phyloP scores from a whole-genome alignment of 176 grass and related monocot species.

The Juncus effusus region DNA sequence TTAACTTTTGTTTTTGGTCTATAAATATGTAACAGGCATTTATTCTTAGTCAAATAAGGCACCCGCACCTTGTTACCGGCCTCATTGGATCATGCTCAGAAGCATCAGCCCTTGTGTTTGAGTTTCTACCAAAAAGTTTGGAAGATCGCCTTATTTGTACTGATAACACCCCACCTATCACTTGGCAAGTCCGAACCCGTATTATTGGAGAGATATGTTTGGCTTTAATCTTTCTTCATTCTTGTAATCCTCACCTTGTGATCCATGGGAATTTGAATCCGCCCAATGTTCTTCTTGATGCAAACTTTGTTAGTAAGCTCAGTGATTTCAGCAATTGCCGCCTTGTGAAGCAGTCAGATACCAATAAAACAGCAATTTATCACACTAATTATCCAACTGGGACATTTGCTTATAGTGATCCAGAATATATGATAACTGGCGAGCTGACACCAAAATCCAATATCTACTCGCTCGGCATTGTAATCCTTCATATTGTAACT shows the following conservation, averaged over 20 bases:
- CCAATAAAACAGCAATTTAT: constrained; percentile 17
- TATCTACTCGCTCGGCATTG: constrained; percentile 49
- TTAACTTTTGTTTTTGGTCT: too few species aligned
- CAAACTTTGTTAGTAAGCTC: constrained; percentile 49
- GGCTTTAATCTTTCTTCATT: constrained; percentile 48
- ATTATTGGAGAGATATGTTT: constrained; percentile 49
- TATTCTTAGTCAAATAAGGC: constrained; percentile 39
- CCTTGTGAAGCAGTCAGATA: constrained; percentile 29
- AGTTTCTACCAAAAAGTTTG: constrained; percentile 45
- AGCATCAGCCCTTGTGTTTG: constrained; percentile 34
- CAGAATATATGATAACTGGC: constrained; percentile 36
- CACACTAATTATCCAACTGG: constrained; percentile 27
- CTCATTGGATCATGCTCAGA: constrained; percentile 44
- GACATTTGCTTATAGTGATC: constrained; percentile 46
- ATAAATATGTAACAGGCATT: constrained; percentile 18
- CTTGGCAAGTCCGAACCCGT: constrained; percentile 47
- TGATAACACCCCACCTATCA: constrained; percentile 37
- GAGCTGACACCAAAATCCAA: constrained; percentile 43
- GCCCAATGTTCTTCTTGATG: constrained; percentile 47
- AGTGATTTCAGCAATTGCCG: constrained; percentile 51
- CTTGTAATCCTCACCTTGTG: constrained; percentile 38
- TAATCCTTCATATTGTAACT: constrained; percentile 42
- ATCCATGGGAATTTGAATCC: constrained; percentile 58
- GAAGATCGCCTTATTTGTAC: constrained; percentile 37
- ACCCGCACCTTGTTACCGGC: constrained; percentile 45